phyloP scores from a whole-genome alignment of 768 basidiomycete species.

The Omphalotus guepiniiformis region DNA sequence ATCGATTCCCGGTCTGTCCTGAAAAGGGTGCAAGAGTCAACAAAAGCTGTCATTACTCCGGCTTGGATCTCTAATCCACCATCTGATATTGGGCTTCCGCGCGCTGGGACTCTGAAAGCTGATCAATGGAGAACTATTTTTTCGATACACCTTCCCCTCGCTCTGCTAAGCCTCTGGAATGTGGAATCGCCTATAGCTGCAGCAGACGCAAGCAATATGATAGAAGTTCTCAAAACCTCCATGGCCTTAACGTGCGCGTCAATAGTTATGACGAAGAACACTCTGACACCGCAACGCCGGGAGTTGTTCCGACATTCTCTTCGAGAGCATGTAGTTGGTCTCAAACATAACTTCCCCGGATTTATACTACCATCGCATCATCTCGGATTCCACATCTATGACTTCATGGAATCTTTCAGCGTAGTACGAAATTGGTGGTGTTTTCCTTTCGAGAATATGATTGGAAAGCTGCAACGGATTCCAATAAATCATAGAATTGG shows the following conservation, averaged over 20 bases:
- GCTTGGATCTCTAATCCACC: constrained; percentile 11
- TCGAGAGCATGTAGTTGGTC: constrained; percentile 7
- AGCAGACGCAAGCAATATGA: neutral
- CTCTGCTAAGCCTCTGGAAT: constrained; percentile 19
- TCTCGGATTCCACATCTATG: constrained; percentile 14
- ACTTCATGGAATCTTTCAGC: constrained; percentile 12
- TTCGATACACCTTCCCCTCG: constrained; percentile 18
- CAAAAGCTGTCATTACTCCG: neutral
- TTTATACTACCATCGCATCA: constrained; percentile 10
- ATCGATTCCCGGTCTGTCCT: neutral
- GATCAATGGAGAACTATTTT: constrained; percentile 18
- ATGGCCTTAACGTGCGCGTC: neutral
- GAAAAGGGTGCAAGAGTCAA: neutral
- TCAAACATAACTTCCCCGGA: constrained; percentile 6
- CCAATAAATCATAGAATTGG: constrained; percentile 21
- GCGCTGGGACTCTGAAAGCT: constrained; percentile 22
- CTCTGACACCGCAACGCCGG: neutral
- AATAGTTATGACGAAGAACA: neutral
- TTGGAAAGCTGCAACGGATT: constrained; percentile 18
- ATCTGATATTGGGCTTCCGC: constrained; percentile 6
- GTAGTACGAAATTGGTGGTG: constrained; percentile 20
- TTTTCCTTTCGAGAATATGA: constrained; percentile 21
- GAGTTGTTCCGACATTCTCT: neutral
- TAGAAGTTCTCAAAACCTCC: neutral
- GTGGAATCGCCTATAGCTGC: neutral